Conservation (phyloP, 148 eudicot genomes). For the Silene uniflora region DNA sequence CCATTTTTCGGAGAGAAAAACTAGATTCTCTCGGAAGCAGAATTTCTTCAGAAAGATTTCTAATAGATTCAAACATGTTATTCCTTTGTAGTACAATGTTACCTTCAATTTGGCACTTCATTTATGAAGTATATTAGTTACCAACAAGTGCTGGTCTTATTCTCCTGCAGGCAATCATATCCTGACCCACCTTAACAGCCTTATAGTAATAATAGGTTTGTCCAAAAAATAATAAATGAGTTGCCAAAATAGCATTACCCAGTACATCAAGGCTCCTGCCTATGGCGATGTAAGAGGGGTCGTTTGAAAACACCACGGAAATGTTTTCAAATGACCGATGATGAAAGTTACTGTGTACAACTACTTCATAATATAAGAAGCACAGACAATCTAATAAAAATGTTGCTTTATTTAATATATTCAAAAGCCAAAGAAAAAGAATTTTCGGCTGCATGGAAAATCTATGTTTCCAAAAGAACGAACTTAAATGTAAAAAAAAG, state of each 20-base stretch:
- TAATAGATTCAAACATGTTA: slow-evolving; percentile 23
- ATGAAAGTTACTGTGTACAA: neutral
- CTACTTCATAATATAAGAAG: neutral
- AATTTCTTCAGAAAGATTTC: slow-evolving; percentile 13
- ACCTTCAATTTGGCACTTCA: slow-evolving; percentile 5
- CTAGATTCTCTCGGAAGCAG: slow-evolving; percentile 11
- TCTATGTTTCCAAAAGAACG: neutral
- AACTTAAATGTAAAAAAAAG: neutral
- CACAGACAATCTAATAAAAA: neutral
- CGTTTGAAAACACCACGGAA: neutral
- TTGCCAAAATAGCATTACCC: too few species aligned
- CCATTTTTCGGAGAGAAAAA: neutral
- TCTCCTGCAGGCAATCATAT: slow-evolving; percentile 2
- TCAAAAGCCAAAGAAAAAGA: neutral
- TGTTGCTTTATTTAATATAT: neutral
- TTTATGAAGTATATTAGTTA: neutral
- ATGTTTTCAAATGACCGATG: neutral
- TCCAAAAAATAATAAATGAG: neutral
- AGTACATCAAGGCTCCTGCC: neutral
- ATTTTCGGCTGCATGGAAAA: neutral
- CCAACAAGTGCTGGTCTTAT: neutral
- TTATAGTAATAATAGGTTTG: neutral
- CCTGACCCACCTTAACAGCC: neutral
- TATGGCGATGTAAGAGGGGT: neutral
- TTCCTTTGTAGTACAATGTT: slow-evolving; percentile 15